Evolutionary conservation across 352 stramenopile genomes (phyloP), one percentile per base, ranked within the genome.

Genomic region (Phytopythium kandeliae): DNA sequence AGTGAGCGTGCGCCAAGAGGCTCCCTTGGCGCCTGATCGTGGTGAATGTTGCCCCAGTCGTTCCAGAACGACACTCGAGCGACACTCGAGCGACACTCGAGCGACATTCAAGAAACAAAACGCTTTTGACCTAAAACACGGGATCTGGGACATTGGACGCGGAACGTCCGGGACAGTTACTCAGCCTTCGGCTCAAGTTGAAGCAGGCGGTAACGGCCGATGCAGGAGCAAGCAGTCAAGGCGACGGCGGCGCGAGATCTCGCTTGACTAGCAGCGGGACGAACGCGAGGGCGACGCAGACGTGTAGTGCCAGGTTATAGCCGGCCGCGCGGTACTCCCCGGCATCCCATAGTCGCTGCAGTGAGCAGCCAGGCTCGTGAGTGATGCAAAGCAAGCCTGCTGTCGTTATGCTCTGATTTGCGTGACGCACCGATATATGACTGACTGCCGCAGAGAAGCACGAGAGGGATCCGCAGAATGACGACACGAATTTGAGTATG

Each of bases 401-500:
- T 31, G 16, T 19, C 19, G 31, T 26, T 19, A 5, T 22, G 5
- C 33, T 37, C 11, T 16, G 31, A 35, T 35, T 16, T 17, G 31
- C 5, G 24, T 37, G 19, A 57, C 58, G 22, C 56, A 88, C 75
- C 60, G 71, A 78, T 22, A 70, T 63, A 37, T 78, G 66, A 21
- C 64, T 85, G 25, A 89, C 69, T 21, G 69, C 45, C 1, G 63
- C 73, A 15, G 73, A 86, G 52, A 89, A 87, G 41, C 67, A 72
- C 31, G 78, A 89, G 21, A 89, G 37, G 5, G 78, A 89, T 17
- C 78, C 78, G 52, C 78, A 89, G 28, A 89, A 89, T 4, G 78
- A 89, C 17, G 71, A 85, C n/a, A 86, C 78, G 58, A 89, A 89
- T 60, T 89, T 89, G 54, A 81, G 60, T 19, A 78, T 65, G 6